These are phyloP conservation scores for Teunomyces funiuensis DNA, from an alignment of 805 yeast species.

Conservation along the genomic window DNA sequence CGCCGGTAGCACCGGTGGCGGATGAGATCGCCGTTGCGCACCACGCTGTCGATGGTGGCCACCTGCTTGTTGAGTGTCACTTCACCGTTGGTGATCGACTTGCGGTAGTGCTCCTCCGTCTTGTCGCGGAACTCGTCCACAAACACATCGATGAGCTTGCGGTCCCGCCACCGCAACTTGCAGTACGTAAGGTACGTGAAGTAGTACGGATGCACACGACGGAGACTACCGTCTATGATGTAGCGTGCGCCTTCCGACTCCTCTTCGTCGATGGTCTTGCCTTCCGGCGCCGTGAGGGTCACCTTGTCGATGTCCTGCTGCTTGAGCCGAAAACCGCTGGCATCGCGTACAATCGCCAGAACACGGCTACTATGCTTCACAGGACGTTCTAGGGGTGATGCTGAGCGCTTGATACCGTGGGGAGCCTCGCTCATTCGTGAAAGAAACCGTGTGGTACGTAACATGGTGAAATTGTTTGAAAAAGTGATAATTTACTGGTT, in stretches of 20 bases:
- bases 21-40: conserved; percentile 81
- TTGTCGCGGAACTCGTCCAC: conserved; percentile 81
- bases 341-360: conserved; percentile 29
- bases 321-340: conserved; percentile 47
- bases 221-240: conserved; percentile 54
- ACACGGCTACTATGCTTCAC: background rate
- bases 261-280: conserved; percentile 49
- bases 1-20: conserved; percentile 81
- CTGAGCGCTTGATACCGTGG: conserved; percentile 4
- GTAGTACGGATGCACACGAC: conserved; percentile 81
- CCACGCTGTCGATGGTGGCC: conserved; percentile 62
- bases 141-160: conserved; percentile 79
- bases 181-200: conserved; percentile 90
- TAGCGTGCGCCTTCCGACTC: conserved; percentile 61
- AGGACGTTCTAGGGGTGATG: background rate
- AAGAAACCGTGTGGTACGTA: background rate
- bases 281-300: conserved; percentile 32
- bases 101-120: conserved; percentile 61
- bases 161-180: conserved; percentile 86
- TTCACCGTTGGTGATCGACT: conserved; percentile 54
- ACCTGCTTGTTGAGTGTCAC: conserved; percentile 70
- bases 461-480: too few species aligned
- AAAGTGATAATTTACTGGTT: too few species aligned
- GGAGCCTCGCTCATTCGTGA: background rate
- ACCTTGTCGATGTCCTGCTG: conserved; percentile 45